Base-by-base conservation (phyloP, 2,329 filamentous ascomycete species). In the Grosmannia clavigera region DNA sequence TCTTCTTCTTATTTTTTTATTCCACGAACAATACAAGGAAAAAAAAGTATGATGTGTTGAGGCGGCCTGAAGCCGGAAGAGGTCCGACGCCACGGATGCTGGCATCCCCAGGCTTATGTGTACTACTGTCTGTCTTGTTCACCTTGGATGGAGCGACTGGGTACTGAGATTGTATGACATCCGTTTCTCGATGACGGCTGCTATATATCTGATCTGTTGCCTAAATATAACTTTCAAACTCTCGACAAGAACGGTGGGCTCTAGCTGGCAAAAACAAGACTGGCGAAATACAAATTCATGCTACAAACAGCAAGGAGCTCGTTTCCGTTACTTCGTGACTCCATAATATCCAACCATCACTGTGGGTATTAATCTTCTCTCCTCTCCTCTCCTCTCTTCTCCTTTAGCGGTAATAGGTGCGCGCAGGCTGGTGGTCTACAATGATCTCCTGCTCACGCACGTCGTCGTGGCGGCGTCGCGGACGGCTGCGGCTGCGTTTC, bases 401-500 rank as follows among this genome's bases (percentile, higher is more conserved):
- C 3, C 46, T 12, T 43, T 19, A 58, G 31, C 40, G 56, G 46
- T 58, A 61, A 31, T 70, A 72, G 0, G 64, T 59, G 59, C 67
- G 68, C 35, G 61, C 58, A 2, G 67, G 63, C 35, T 48, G 55
- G 59, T 71, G 75, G 58, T 90, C 86, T 66, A 84, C 86, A 56
- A 85, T 72, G 59, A 88, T 76, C 68, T 90, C 87, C 38, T 83
- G 80, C 73, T 90, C 86, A 62, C 83, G 76, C 66, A 87, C 84
- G 59, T 88, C 84, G 50, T 85, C 84, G 59, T 69, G 70, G 63
- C 73, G 64, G 14, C 65, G 63, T 22, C 65, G 64, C 25, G 58
- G 61, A 3, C 54, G 58, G 59, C 58, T 62, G 65, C 65, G 68
- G 58, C 71, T 70, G 61, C 70, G 66, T 57, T 68, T 72, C 59